Conservation (phyloP, 345 rosid genomes). For the Aquilaria yunnanensis region DNA sequence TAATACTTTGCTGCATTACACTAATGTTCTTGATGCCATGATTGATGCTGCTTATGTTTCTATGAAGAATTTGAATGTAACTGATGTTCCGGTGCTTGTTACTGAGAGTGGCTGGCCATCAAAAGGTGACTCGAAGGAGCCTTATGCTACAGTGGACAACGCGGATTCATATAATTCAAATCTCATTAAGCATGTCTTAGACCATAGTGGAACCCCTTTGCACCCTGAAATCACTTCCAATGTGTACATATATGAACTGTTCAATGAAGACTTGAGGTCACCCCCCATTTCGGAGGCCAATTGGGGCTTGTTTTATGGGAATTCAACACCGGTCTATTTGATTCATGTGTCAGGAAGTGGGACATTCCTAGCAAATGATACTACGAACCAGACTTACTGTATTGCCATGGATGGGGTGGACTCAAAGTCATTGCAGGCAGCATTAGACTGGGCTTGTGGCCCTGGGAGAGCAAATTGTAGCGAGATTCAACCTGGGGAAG, state of each 20-base stretch:
- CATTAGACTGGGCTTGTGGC: slow-evolving; percentile 98
- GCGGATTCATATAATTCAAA: slow-evolving; percentile 90
- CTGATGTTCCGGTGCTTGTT: slow-evolving; percentile 75
- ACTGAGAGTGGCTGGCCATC: slow-evolving; percentile 95
- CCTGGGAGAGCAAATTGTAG: slow-evolving; percentile 87
- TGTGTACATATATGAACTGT: slow-evolving; percentile 78
- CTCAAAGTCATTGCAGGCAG: slow-evolving; percentile 69
- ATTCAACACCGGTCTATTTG: slow-evolving; percentile 77
- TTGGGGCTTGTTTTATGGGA: slow-evolving; percentile 89
- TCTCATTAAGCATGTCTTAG: slow-evolving; percentile 84
- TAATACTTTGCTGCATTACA: slow-evolving; percentile 88
- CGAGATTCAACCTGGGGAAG: slow-evolving; percentile 90
- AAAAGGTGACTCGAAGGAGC: slow-evolving; percentile 74
- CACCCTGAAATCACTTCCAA: slow-evolving; percentile 79
- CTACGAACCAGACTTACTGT: slow-evolving; percentile 89
- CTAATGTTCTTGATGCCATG: slow-evolving; percentile 93
- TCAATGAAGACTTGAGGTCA: slow-evolving; percentile 81
- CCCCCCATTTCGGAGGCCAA: slow-evolving; percentile 76
- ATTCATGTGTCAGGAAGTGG: slow-evolving; percentile 95
- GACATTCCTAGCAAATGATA: slow-evolving; percentile 78
- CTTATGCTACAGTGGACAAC: slow-evolving; percentile 73
- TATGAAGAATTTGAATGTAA: slow-evolving; percentile 80
- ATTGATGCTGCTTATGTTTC: slow-evolving; percentile 89
- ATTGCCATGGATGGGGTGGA: slow-evolving; percentile 70
- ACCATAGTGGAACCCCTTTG: slow-evolving; percentile 70